phyloP scores from a whole-genome alignment of 1,284 basidiomycete species.

The Coniferiporia sulphurascens region DNA sequence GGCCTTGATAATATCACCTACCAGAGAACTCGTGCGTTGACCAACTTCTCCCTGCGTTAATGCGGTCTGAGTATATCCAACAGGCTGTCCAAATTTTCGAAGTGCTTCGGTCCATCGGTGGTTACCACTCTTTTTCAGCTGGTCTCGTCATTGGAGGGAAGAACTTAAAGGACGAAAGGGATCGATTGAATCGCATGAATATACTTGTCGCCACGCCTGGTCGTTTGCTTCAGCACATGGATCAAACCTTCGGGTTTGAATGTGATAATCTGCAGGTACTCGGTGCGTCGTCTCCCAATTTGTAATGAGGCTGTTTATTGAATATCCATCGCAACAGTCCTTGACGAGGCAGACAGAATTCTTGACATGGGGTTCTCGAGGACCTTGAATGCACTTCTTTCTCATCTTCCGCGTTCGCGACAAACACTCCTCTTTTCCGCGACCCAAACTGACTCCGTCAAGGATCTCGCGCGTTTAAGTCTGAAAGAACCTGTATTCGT shows the following conservation, averaged over 20 bases:
- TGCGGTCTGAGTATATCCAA: neutral
- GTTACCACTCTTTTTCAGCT: constrained; percentile 88
- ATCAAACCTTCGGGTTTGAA: constrained; percentile 95
- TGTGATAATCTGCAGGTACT: constrained; percentile 87
- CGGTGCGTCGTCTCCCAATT: constrained; percentile 46
- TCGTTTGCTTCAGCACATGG: constrained; percentile 94
- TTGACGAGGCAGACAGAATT: constrained; percentile 96
- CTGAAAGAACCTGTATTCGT: constrained; percentile 82
- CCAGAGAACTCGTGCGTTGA: constrained; percentile 73
- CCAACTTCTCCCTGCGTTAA: neutral
- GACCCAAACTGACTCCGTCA: constrained; percentile 90
- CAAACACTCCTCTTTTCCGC: constrained; percentile 97
- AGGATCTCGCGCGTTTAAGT: constrained; percentile 86
- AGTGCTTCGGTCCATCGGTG: constrained; percentile 88
- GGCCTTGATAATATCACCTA: constrained; percentile 92
- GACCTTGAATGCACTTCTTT: constrained; percentile 86
- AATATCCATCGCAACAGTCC: constrained; percentile 45
- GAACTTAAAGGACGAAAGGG: constrained; percentile 89
- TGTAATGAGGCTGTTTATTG: neutral
- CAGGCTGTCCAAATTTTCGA: constrained; percentile 97
- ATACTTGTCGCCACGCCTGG: constrained; percentile 97
- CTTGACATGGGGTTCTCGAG: constrained; percentile 95
- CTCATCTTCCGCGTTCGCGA: constrained; percentile 79
- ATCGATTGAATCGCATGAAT: constrained; percentile 89
- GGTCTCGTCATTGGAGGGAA: constrained; percentile 97